Evolutionary conservation across 2,329 filamentous ascomycete genomes (phyloP).

Genomic region (Fusarium chlamydosporum): DNA sequence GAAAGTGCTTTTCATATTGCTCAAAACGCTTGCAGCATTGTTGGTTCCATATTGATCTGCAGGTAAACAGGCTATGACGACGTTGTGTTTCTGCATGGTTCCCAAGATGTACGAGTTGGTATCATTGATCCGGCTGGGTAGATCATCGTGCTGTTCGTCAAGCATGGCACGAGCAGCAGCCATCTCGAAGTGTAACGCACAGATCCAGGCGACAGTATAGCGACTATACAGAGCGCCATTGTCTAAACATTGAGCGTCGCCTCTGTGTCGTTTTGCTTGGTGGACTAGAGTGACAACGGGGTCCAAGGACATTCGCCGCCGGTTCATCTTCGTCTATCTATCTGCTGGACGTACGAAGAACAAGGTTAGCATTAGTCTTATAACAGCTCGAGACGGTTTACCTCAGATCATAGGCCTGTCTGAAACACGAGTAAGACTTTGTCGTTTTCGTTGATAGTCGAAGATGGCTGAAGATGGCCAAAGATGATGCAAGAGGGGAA

Average conservation of each 20-base stretch:
- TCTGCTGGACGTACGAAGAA: no score
- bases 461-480: neutral
- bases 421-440: no score
- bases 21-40: constrained; percentile 49
- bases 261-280: neutral
- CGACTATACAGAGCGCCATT: rapidly evolving
- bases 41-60: constrained; percentile 41
- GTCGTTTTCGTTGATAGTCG: neutral
- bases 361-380: no score
- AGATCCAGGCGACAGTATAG: constrained; percentile 54
- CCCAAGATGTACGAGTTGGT: constrained; percentile 43
- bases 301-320: neutral
- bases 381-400: rapidly evolving
- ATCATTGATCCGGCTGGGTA: constrained; percentile 20
- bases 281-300: neutral
- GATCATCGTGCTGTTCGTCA: constrained; percentile 41
- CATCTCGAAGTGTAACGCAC: constrained; percentile 48
- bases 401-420: neutral
- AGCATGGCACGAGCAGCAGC: constrained; percentile 51
- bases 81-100: constrained; percentile 38
- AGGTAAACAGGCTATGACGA: constrained; percentile 49
- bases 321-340: neutral
- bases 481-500: no score
- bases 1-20: constrained; percentile 58
- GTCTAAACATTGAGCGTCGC: rapidly evolving